Evolutionary conservation across 2,329 filamentous ascomycete species (phyloP), one percentile per base, ranked within the genome.

Genomic region (Fusarium sambucinum): DNA sequence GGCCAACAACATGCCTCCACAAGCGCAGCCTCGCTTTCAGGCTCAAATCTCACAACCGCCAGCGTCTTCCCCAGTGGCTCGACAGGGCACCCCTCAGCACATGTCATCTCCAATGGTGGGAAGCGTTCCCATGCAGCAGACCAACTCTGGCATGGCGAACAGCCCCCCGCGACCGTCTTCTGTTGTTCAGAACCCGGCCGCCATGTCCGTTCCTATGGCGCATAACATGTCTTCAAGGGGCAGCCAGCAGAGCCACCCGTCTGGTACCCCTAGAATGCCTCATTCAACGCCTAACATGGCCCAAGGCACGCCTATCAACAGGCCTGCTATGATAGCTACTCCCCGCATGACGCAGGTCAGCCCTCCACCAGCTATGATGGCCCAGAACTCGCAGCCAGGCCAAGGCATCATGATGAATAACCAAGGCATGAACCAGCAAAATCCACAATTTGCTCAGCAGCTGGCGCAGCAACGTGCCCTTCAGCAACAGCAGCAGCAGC

Each of bases 141-240:
- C 87, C 29, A 87, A 86, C 48, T 91, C 90, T 2, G 90, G 85
- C 70, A 89, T 92, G 83, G 89, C 88, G 21, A 87, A 83, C 52
- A 92, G 90, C 72, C 90, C 90, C 27, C 82, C 88, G 19, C 83
- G 90, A 44, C 89, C 90, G 17, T 81, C 89, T 1, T 92, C 90
- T 17, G 88, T 89, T 7, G 87, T 88, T 5, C 89, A 89, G 64
- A 86, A 84, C 53, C 85, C 79, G 3, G 81, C 85, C 3, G 81
- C 85, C 1, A 88, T 89, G 83, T 82, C 83, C 9, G 87, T 83
- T 1, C 85, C 87, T 6, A 88, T 89, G 84, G 80, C 87, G 0
- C 84, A 87, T 70, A 86, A 82, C 69, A 90, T 90, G 88, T 88
- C 86, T 55, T 83, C 86, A 21, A 84, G 88, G 64, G 86, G 87